These are phyloP conservation scores for Eimeria maxima DNA, from an alignment of 169 alveolate genomes.

Conservation along the genomic window DNA sequence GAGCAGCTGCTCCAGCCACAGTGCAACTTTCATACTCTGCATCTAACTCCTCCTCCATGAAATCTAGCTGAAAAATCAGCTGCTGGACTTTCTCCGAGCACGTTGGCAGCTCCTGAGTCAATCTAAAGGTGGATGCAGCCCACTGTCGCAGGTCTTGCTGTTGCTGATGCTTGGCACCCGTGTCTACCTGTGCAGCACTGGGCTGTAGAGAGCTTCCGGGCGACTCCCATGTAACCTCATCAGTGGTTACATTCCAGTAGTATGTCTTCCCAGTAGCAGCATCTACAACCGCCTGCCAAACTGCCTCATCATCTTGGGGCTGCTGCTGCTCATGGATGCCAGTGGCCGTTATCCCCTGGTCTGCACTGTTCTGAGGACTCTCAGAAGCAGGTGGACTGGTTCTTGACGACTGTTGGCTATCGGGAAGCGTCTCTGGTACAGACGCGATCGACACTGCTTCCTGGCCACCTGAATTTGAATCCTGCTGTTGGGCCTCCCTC, in stretches of 20 bases:
- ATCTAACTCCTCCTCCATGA: conserved; percentile 61
- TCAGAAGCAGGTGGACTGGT: background rate
- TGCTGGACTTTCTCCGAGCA: conserved; percentile 75
- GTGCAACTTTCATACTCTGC: conserved; percentile 24
- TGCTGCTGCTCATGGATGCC: background rate
- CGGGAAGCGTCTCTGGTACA: background rate
- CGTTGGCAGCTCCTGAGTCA: conserved; percentile 72
- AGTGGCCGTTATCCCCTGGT: background rate
- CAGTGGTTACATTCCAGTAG: conserved; percentile 68
- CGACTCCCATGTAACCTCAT: conserved; percentile 69
- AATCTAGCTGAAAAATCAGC: conserved; percentile 68
- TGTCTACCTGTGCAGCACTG: background rate
- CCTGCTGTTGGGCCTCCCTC: conserved; percentile 17
- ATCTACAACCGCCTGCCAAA: conserved; percentile 70
- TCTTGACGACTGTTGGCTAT: background rate
- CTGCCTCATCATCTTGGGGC: conserved; percentile 1
- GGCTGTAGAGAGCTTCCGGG: conserved; percentile 1
- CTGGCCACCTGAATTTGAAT: background rate
- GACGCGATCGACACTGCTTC: background rate
- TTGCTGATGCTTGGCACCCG: background rate
- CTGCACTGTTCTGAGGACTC: conserved; percentile 5
- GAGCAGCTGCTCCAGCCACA: background rate
- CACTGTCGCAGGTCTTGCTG: conserved; percentile 56
- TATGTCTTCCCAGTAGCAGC: conserved; percentile 55
- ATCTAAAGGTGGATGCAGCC: conserved; percentile 44